Evolutionary conservation across 352 stramenopile genomes (phyloP).

Genomic region (Pythium plurisporium): DNA sequence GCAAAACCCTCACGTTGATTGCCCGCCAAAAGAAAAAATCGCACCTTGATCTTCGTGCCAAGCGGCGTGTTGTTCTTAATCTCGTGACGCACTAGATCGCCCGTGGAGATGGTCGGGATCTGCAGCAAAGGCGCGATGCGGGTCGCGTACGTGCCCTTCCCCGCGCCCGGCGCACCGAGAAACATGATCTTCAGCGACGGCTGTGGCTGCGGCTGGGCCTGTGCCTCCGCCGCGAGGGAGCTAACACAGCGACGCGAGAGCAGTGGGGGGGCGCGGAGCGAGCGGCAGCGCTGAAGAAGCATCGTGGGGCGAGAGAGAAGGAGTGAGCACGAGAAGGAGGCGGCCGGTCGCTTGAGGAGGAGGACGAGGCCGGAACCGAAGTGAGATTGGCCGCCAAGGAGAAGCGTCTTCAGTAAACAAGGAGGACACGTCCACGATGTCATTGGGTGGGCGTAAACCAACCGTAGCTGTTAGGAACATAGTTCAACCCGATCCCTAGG

Average conservation of each 20-base stretch:
- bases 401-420: no score
- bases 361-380: background rate
- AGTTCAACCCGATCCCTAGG: slow-evolving; percentile 1
- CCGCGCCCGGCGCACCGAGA: slow-evolving; percentile 82
- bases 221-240: slow-evolving; percentile 9
- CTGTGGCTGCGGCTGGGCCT: slow-evolving; percentile 10
- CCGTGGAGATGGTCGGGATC: slow-evolving; percentile 88
- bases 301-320: background rate
- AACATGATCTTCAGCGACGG: slow-evolving; percentile 86
- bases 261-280: background rate
- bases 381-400: background rate
- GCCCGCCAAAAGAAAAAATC: no score
- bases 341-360: no score
- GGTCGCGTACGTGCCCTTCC: slow-evolving; percentile 89
- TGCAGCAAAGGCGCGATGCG: slow-evolving; percentile 81
- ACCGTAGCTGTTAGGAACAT: background rate
- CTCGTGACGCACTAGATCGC: slow-evolving; percentile 85
- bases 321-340: background rate
- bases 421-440: slow-evolving; percentile 7
- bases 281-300: slow-evolving; percentile 4
- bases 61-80: slow-evolving; percentile 78
- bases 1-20: no score
- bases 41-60: slow-evolving; percentile 70
- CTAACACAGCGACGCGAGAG: slow-evolving; percentile 2
- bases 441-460: background rate